Base-by-base conservation (phyloP, 345 rosid species). In the Ceriops zippeliana region DNA sequence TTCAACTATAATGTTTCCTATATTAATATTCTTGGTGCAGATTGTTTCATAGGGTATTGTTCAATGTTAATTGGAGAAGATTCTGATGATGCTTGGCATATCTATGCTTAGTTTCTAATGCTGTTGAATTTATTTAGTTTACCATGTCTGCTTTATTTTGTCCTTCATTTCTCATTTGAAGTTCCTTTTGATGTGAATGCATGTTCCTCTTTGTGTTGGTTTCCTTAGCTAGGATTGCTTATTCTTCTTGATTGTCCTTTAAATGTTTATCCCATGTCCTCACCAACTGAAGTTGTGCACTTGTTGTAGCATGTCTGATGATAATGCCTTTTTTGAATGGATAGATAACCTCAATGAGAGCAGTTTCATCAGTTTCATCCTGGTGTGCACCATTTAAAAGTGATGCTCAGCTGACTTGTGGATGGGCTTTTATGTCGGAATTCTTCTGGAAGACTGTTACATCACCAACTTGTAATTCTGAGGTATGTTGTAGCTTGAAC, bases 341-440 rank as follows among this genome's bases (percentile, higher is more conserved):
- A 64, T 86, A 93, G 98, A 77, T 84, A 76, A 85, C 66, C 0
- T 82, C 86, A 51, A 71, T 86, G 72, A 85, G 82, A 83, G 80
- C 85, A 56, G 83, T 90, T 84, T 88, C 87, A 51, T 76, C 78
- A 56, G 76, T 85, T 46, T 76, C 74, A 11, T 76, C 86, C 51
- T 89, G 86, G 80, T 93, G 90, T 76, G 80, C 79, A 61, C 79
- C 74, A 68, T 62, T 76, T 56, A 81, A 63, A 71, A 74, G 76
- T 57, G 79, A 85, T 62, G 72, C 57, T 71, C 76, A 80, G 52
- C 83, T 86, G 63, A 75, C 79, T 59, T 63, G 75, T 68, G 81
- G 87, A 61, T 79, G 79, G 74, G 66, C 70, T 63, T 86, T 85
- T 82, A 65, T 87, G 77, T 86, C 93, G 97, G 82, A 84, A 65